A percentile compares a stretch with the other conserved stretches of the same genome.
Conservation (phyloP, 345 rosid genomes). For the Jatropha curcas region DNA sequence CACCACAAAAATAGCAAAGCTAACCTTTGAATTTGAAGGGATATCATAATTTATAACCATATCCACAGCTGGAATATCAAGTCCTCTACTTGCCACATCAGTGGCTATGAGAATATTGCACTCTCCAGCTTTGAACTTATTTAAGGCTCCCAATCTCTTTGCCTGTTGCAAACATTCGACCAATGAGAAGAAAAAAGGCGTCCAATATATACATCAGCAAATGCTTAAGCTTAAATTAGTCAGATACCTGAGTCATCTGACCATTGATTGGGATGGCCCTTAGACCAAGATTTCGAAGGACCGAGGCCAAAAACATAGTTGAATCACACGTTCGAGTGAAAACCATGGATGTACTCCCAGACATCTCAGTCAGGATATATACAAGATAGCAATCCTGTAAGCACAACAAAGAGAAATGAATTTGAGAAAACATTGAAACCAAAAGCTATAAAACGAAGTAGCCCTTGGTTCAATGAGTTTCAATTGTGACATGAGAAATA, state of each 20-base stretch:
- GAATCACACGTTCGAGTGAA: slow-evolving; percentile 93
- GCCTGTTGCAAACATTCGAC: slow-evolving; percentile 44
- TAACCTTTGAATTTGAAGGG: slow-evolving; percentile 79
- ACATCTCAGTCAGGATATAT: slow-evolving; percentile 65
- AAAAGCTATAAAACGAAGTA: background rate
- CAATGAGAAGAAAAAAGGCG: slow-evolving; percentile 1
- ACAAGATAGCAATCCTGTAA: slow-evolving; percentile 93
- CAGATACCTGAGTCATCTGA: slow-evolving; percentile 89
- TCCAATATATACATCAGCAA: background rate
- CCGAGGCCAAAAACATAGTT: slow-evolving; percentile 67
- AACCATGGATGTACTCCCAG: slow-evolving; percentile 82
- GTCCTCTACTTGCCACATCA: slow-evolving; percentile 98
- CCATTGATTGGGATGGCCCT: slow-evolving; percentile 97
- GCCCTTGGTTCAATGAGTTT: background rate
- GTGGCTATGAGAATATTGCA: slow-evolving; percentile 92
- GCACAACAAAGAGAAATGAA: slow-evolving; percentile 13
- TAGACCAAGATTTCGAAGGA: slow-evolving; percentile 84
- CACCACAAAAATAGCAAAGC: slow-evolving; percentile 8
- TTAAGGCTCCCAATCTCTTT: slow-evolving; percentile 93
- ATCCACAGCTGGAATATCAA: slow-evolving; percentile 95
- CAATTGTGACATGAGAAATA: background rate
- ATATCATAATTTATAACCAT: slow-evolving; percentile 91
- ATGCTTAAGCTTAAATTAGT: background rate
- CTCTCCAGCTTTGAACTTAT: slow-evolving; percentile 90
- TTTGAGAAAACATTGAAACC: background rate